Evolutionary conservation across 108 stramenopile species (phyloP), one percentile per base, ranked within the genome.

Genomic region (Nannochloropsis oceanica): DNA sequence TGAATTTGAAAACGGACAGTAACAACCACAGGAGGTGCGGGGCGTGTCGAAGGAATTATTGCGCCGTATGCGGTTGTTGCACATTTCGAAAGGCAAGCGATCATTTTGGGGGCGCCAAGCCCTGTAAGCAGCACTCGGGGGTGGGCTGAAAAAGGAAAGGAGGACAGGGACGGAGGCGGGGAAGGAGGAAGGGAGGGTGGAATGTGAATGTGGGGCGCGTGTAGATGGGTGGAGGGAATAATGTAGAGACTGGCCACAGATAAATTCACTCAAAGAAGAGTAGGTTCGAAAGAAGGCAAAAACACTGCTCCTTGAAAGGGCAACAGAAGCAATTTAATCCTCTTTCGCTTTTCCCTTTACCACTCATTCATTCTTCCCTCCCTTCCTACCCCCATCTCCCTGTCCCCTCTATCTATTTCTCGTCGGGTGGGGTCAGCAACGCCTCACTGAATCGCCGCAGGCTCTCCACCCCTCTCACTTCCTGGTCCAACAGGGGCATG

Each of bases 401-500:
- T 73, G 8, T 9, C 22, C 59, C n/a, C 2, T 73, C 59, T n/a
- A n/a, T 10, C 59, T 73, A 73, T n/a, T 73, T n/a, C 18, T 73
- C n/a, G 5, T 73, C 59, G 59, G 59, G 59, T 7, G 59, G 59
- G 59, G 59, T 73, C 22, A 73, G 59, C 59, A 73, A n/a, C 0
- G 59, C 59, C n/a, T 73, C 59, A n/a, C 59, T 73, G 9, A 73
- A 73, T 9, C 59, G 59, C 59, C 59, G 59, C 18, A 73, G 59
- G 59, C 59, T 73, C 59, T 73, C 2, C 59, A 59, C 42, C 8
- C 27, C 95, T 44, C 96, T 92, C 11, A 99, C 98, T 91, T 99
- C 99, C 89, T 95, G 93, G 92, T 97, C 96, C 91, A 98, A 91
- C 82, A 98, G 89, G 13, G 99, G 99, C 97, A 97, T 97, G 88